Evolutionary conservation across 257 asterid genomes (phyloP).

Genomic region (Gentiana macrophylla): DNA sequence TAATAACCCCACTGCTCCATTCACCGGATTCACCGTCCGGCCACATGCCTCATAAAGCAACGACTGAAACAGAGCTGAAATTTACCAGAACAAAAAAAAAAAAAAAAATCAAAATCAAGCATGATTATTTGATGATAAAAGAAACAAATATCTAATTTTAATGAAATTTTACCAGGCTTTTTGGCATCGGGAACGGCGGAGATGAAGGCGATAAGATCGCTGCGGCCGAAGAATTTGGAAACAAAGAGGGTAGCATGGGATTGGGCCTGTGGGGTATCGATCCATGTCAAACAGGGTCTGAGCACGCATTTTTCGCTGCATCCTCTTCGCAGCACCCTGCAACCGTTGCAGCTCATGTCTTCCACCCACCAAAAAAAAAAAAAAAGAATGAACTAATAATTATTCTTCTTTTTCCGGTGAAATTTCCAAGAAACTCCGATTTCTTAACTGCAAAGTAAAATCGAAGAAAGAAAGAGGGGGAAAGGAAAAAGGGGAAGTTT

Average conservation of each 20-base stretch:
- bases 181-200: conserved; percentile 47
- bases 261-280: conserved; percentile 53
- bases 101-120: not conserved
- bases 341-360: conserved; percentile 91
- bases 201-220: conserved; percentile 70
- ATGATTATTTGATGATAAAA: not conserved
- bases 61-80: conserved; percentile 62
- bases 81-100: not conserved
- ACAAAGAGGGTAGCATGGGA: conserved; percentile 78
- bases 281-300: conserved; percentile 77
- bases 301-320: conserved; percentile 63
- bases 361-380: not conserved
- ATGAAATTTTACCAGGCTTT: conserved; percentile 41
- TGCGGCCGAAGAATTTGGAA: conserved; percentile 91
- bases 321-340: conserved; percentile 70
- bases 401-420: not conserved
- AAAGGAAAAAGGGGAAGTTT: conserved; percentile 3
- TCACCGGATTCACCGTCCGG: conserved; percentile 77
- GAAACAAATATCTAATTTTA: not conserved
- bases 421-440: conserved; percentile 2
- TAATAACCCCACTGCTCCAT: conserved; percentile 75
- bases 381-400: not conserved
- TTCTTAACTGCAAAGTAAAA: conserved; percentile 15
- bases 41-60: conserved; percentile 84
- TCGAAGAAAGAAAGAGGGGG: conserved; percentile 13